phyloP scores from a whole-genome alignment of 768 basidiomycete genomes.

The Tulasnella sp. region DNA sequence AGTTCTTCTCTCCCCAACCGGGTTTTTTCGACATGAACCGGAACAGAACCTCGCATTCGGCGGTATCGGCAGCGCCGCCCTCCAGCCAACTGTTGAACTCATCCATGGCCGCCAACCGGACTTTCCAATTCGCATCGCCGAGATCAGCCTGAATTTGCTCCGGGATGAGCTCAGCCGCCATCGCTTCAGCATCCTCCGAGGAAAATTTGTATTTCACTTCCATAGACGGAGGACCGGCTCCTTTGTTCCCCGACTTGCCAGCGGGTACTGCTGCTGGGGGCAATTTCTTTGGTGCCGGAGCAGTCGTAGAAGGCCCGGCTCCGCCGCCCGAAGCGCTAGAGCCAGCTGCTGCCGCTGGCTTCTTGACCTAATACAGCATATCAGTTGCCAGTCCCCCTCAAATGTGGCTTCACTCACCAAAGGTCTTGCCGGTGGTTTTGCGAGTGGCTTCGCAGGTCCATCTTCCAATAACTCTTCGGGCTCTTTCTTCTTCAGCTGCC shows the following conservation, averaged over 20 bases:
- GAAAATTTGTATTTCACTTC: conserved; percentile 90
- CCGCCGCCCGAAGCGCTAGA: conserved; percentile 18
- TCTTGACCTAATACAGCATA: conserved; percentile 37
- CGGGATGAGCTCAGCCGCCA: conserved; percentile 64
- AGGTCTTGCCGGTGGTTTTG: conserved; percentile 42
- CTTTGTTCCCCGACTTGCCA: conserved; percentile 37
- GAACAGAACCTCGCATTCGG: conserved; percentile 82
- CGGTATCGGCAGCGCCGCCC: conserved; percentile 38
- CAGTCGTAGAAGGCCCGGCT: not conserved
- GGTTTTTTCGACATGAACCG: conserved; percentile 75
- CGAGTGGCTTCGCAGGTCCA: conserved; percentile 31
- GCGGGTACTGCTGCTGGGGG: conserved; percentile 30
- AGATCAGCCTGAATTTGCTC: conserved; percentile 54
- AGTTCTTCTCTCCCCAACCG: conserved; percentile 98
- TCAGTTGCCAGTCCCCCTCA: not conserved
- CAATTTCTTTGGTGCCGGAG: conserved; percentile 34
- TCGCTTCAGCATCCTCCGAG: conserved; percentile 80
- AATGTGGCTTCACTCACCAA: conserved; percentile 24
- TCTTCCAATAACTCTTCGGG: conserved; percentile 24
- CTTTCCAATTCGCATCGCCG: conserved; percentile 89
- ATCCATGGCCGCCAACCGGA: conserved; percentile 73
- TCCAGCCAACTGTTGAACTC: conserved; percentile 78
- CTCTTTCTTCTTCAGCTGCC: conserved; percentile 14
- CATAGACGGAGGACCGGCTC: conserved; percentile 37
- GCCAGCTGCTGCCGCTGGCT: conserved; percentile 33